Percentiles rank a stretch among this genome's conserved stretches.
These are phyloP conservation scores for Nicotiana rustica DNA, from an alignment of 305 asterid genomes.

Conservation along the genomic window DNA sequence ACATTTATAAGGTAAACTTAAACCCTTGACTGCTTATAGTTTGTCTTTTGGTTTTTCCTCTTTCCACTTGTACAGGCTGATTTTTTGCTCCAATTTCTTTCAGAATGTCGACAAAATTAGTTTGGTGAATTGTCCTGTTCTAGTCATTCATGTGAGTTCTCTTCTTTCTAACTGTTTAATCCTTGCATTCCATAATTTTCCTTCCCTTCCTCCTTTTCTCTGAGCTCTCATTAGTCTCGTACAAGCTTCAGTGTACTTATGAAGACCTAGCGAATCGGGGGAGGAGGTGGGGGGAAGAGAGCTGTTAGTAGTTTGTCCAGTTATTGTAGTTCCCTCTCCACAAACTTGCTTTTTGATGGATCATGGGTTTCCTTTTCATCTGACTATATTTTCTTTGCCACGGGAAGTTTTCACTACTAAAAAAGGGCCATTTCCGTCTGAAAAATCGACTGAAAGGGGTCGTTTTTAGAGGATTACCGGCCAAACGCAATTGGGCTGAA, in stretches of 20 bases:
- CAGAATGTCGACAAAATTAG: conserved; percentile 98
- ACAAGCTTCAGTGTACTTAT: background rate
- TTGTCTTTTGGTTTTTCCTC: conserved; percentile 31
- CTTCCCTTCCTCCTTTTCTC: conserved; percentile 16
- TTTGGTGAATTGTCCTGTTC: conserved; percentile 80
- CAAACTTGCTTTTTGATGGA: conserved; percentile 20
- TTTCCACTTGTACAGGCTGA: conserved; percentile 36
- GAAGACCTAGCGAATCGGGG: background rate
- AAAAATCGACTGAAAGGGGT: too few relatives aligned
- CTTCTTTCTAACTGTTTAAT: conserved; percentile 19
- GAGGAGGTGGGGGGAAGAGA: background rate
- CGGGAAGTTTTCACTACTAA: background rate
- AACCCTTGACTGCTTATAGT: conserved; percentile 31
- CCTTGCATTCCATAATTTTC: background rate
- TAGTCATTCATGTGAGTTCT: conserved; percentile 91
- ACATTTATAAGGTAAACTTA: conserved; percentile 85
- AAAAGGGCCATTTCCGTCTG: too few relatives aligned
- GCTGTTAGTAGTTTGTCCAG: background rate
- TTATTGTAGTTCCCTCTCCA: conserved; percentile 10
- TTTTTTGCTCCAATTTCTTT: conserved; percentile 48
- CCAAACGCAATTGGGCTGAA: too few relatives aligned
- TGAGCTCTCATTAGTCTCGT: background rate
- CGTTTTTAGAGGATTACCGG: too few relatives aligned
- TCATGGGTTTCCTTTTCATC: background rate
- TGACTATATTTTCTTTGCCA: conserved; percentile 1